Evolutionary conservation across 75 land plant genomes (phyloP).

Genomic region (Cryptomeria japonica): DNA sequence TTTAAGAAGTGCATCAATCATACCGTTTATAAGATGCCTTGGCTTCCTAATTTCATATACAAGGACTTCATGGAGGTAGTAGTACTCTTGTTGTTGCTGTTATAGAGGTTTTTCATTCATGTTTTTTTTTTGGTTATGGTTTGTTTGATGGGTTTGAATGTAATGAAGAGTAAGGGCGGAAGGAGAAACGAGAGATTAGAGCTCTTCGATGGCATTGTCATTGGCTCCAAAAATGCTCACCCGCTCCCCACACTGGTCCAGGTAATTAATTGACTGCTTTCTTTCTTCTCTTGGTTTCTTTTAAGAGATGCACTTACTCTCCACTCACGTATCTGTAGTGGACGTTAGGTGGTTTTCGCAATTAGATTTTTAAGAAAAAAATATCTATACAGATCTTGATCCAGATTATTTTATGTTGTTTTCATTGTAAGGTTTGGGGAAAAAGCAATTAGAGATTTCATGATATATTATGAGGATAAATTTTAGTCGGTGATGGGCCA

Average conservation of each 20-base stretch:
- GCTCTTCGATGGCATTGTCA: not conserved
- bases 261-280: not conserved
- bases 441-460: no score
- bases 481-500: no score
- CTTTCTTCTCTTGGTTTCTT: not conserved
- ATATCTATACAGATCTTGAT: no score
- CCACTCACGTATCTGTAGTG: no score
- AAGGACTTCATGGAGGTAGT: not conserved
- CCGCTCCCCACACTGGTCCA: not conserved
- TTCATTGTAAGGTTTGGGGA: no score
- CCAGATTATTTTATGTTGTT: no score
- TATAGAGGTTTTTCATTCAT: not conserved
- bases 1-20: not conserved
- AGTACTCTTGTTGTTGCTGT: not conserved
- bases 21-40: not conserved
- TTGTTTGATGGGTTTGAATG: not conserved
- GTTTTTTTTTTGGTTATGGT: not conserved
- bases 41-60: not conserved
- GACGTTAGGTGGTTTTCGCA: no score
- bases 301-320: no score
- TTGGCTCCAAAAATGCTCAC: not conserved
- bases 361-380: no score
- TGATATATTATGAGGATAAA: no score
- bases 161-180: not conserved
- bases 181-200: not conserved